These are phyloP conservation scores for Capillidium rhysosporum DNA, from an alignment of 371 early-diverging fungal genomes.

Conservation along the genomic window DNA sequence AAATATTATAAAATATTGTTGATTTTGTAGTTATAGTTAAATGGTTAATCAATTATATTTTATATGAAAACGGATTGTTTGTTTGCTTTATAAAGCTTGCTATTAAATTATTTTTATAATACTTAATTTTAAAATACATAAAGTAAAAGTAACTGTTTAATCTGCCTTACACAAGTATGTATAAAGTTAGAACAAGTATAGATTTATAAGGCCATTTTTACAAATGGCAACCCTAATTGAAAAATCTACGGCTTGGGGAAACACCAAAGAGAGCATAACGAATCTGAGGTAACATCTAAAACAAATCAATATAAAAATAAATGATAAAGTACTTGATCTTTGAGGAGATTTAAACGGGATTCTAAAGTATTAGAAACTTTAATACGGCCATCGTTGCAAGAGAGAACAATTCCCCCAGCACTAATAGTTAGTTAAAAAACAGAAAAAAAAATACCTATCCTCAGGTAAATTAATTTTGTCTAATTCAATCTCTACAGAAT, in stretches of 20 bases:
- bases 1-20: too few relatives aligned
- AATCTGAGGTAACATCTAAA: constrained; percentile 68
- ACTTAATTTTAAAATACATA: too few relatives aligned
- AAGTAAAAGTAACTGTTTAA: too few relatives aligned
- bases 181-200: too few relatives aligned
- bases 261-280: constrained; percentile 68
- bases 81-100: too few relatives aligned
- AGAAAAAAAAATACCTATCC: constrained; percentile 14
- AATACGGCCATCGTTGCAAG: constrained; percentile 56
- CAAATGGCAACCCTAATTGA: too few relatives aligned
- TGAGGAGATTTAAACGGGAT: constrained; percentile 58
- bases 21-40: too few relatives aligned
- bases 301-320: not conserved
- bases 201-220: too few relatives aligned
- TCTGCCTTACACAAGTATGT: too few relatives aligned
- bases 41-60: too few relatives aligned
- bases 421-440: constrained; percentile 13
- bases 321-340: constrained; percentile 27
- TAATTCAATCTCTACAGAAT: constrained; percentile 14
- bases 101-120: too few relatives aligned
- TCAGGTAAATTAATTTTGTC: constrained; percentile 20
- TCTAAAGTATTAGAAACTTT: constrained; percentile 74
- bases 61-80: too few relatives aligned
- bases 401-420: constrained; percentile 79
- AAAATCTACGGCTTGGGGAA: constrained; percentile 74